These are phyloP conservation scores for Orychophragmus violaceus DNA, from an alignment of 345 rosid species.

Conservation along the genomic window DNA sequence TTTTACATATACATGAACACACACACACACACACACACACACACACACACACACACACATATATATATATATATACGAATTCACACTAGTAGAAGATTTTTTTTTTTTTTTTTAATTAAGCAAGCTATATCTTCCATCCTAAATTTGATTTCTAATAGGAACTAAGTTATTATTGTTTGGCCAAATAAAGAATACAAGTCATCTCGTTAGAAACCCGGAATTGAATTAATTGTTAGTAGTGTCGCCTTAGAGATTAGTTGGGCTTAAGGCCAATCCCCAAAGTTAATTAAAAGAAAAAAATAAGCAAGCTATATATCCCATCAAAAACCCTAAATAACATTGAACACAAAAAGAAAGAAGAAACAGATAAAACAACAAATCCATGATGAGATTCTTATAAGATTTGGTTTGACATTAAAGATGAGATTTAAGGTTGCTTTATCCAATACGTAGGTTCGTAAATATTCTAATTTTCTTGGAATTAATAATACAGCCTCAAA, in stretches of 20 bases:
- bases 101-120: not conserved
- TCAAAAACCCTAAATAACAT: not conserved
- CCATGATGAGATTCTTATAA: not conserved
- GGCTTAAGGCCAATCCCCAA: too few relatives aligned
- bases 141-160: too few relatives aligned
- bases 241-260: too few relatives aligned
- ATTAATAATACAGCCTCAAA: not conserved
- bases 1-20: not conserved
- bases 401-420: conserved; percentile 13
- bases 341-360: not conserved
- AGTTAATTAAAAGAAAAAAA: too few relatives aligned
- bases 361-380: not conserved
- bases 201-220: too few relatives aligned
- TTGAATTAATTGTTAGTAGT: too few relatives aligned
- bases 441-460: not conserved
- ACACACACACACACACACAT: too few relatives aligned
- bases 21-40: too few relatives aligned
- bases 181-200: too few relatives aligned
- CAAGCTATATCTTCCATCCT: not conserved
- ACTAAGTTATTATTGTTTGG: too few relatives aligned
- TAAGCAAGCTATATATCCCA: not conserved
- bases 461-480: not conserved
- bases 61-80: not conserved
- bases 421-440: conserved; percentile 9
- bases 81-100: not conserved